Base-by-base conservation (phyloP, 768 basidiomycete species). In the Mycena vitilis region DNA sequence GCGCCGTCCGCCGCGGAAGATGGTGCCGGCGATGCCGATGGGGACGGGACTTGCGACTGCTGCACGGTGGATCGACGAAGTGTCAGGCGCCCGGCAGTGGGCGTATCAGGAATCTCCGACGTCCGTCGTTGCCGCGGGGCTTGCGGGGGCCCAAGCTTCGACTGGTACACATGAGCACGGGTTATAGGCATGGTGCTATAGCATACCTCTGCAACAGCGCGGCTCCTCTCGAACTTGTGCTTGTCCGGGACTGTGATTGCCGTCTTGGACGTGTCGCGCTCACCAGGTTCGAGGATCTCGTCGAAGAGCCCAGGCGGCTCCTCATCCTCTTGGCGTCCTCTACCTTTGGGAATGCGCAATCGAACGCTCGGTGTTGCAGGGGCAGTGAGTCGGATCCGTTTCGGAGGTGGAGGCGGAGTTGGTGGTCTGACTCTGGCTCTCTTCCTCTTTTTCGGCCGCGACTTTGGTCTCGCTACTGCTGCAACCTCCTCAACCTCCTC, bases 201-300 rank as follows among this genome's bases (percentile, higher is more conserved):
- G 75, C 87, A 70, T 72, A 95, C 94, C 82, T 98, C 96, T 25
- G 93, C 94, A 15, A 82, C 76, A n/a, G 83, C 73, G 59, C 91
- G 84, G 74, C 91, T 93, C 65, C 84, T 83, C 71, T 95, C 93
- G 76, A 94, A 98, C 58, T 86, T 84, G 55, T 83, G 76, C 73
- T 91, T 89, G 77, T 97, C 95, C 6, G 73, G 71, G 37, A 80
- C 78, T 5, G 79, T 77, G 34, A 96, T 91, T 0, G 78, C 77
- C 10, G 95, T 95, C 75, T 88, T 90, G 23, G 83, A 80, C 51
- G 86, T 90, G 75, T 95, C 94, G 42, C 94, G 87, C 62, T 97
- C 92, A 20, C 83, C 83, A 2, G 83, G 78, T 16, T 78, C 79
- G 42, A 99, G 83, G 47, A 97, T 84, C 23, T 95, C 96, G 54